Evolutionary conservation across 2,329 filamentous ascomycete genomes (phyloP), one percentile per base, ranked within the genome.

Genomic region (Xylaria arbuscula): DNA sequence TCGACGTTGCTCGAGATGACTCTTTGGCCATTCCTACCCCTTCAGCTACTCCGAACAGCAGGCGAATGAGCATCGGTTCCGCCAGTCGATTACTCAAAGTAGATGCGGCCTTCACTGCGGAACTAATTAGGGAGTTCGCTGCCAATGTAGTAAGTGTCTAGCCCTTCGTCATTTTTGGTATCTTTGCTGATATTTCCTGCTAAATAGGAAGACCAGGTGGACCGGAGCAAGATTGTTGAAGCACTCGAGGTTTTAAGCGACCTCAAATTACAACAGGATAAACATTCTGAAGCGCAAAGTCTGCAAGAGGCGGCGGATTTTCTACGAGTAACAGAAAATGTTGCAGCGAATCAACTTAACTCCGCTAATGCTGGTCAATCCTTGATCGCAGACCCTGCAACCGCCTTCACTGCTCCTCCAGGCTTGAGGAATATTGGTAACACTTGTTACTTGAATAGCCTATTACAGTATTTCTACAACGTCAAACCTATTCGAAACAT

Each of bases 391-490:
- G 68, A 67, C 28, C 57, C 69, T 53, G 64, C 74, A 2, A 76
- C 77, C 15, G 76, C 83, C 64, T 75, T 81, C 55, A 83, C 87
- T 36, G 89, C 93, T 79, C 96, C 96, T 0, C 92, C 97, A 24
- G 96, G 96, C 0, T 86, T 98, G 6, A 88, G 90, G 71, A 99
- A 98, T 74, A 97, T 98, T 66, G 94, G 96, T 67, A 99, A 99
- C 76, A 99, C 97, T 0, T 99, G 96, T 79, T 99, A 99, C 76
- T 86, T 99, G 63, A 99, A 99, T 83, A 98, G 95, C 80, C 87
- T 99, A 57, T 85, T 99, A 10, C 96, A 99, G 75, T 98, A 97
- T 77, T 92, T 98, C 72, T 98, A 97, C 78, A 97, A 94, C 0
- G 88, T 98, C 64, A 91, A 90, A 69, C 90, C 93, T 1, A 85